A percentile compares a stretch with the other conserved stretches of the same genome.
Conservation (phyloP, 2,329 filamentous ascomycete genomes). For the Apiospora koreana region DNA sequence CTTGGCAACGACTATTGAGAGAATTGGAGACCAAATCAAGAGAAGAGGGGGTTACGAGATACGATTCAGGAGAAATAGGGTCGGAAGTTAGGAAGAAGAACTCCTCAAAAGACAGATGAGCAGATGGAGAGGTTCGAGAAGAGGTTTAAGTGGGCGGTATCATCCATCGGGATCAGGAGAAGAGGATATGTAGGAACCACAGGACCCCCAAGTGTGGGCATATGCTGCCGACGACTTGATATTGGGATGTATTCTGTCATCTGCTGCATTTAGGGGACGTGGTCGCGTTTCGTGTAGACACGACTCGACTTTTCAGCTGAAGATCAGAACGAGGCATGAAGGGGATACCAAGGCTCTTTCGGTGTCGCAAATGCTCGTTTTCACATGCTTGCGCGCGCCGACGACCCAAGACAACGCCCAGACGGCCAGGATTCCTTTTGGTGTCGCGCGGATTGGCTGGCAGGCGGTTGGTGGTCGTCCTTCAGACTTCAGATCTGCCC, state of each 20-base stretch:
- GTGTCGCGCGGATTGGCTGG: not conserved
- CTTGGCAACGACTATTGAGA: constrained; percentile 9
- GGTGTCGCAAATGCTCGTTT: not conserved
- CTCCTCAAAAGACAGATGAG: not conserved
- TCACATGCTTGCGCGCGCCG: not conserved
- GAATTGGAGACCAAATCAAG: not conserved
- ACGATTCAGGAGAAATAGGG: not conserved
- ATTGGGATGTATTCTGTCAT: not conserved
- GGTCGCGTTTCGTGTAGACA: not conserved
- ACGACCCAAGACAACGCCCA: not conserved
- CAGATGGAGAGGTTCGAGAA: not conserved
- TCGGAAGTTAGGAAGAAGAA: not conserved
- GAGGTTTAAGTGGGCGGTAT: not conserved
- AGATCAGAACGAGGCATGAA: not conserved
- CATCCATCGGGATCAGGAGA: not conserved
- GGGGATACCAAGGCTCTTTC: not conserved
- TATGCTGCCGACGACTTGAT: not conserved
- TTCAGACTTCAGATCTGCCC: not conserved
- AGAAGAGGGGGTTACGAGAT: not conserved
- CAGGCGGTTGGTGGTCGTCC: not conserved
- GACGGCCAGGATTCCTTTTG: not conserved
- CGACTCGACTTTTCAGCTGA: not conserved
- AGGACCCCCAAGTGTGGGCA: not conserved
- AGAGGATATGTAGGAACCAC: not conserved
- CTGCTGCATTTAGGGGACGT: not conserved